Evolutionary conservation across 257 asterid genomes (phyloP), one percentile per base, ranked within the genome.

Genomic region (Paraleonurus japonicus): DNA sequence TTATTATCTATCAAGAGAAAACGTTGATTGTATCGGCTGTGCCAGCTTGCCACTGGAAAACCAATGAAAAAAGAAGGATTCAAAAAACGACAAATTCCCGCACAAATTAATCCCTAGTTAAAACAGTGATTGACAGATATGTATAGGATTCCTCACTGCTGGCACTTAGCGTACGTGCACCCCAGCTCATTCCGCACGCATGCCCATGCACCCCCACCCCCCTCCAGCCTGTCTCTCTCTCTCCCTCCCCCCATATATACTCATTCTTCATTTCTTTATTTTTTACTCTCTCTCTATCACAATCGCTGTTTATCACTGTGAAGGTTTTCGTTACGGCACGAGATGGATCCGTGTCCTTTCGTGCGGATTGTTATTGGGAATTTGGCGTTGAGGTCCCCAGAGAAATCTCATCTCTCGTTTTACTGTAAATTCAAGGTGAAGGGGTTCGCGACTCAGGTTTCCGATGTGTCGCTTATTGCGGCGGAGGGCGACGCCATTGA

Each of bases 281-380:
- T 37, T 16, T 22, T 35, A 30, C 33, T 30, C 16, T n/a, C 61
- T 9, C 17, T 45, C 30, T 19, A 74, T 12, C 13, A 3, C 26
- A 12, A 20, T 65, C 53, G 11, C 24, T 26, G 17, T 24, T 32
- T 30, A 53, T 39, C 53, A 2, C n/a, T 60, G 8, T 48, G 4
- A 41, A 43, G 51, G 43, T 7, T 35, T 35, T 35, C 43, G 43
- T 4, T 39, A 24, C 55, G 47, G 12, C 54, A 47, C 55, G 75
- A 70, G 16, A 95, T 95, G 99, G 98, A 95, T 88, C 99, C 99
- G 0, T 92, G 99, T 72, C 94, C 97, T 60, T 95, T 87, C 58
- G 85, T 89, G 24, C 94, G 99, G 28, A 84, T 92, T 63, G 85
- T 84, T 1, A 71, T 90, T 5, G 90, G 84, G 13, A 85, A 87